A percentile compares a stretch with the other conserved stretches of the same genome.
Evolutionary conservation across 1,139 yeast genomes (phyloP).

Genomic region (Geotrichum bryndzae): DNA sequence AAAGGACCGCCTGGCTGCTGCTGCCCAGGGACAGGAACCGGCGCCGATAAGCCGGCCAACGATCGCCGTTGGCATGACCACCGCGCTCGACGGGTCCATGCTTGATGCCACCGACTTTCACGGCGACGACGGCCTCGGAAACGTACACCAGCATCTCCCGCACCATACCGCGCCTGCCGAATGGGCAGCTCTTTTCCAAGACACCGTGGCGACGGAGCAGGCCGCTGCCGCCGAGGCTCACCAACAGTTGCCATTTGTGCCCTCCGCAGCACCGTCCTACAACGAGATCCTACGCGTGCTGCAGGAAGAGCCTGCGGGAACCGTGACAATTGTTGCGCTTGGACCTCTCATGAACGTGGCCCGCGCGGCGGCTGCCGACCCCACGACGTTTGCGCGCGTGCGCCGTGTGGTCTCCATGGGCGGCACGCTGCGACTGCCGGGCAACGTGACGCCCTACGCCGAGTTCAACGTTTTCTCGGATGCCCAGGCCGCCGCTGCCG

Average conservation of each 20-base stretch:
- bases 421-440: constrained; percentile 36
- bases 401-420: constrained; percentile 40
- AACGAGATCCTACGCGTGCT: constrained; percentile 36
- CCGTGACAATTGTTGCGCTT: constrained; percentile 38
- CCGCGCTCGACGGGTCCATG: constrained; percentile 32
- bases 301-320: constrained; percentile 32
- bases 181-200: constrained; percentile 29
- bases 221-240: background rate
- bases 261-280: constrained; percentile 32
- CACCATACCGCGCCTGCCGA: constrained; percentile 33
- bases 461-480: constrained; percentile 42
- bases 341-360: constrained; percentile 43
- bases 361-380: constrained; percentile 37
- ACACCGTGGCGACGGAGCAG: background rate
- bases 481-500: constrained; percentile 39
- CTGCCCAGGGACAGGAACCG: constrained; percentile 11
- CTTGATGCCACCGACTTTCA: constrained; percentile 40
- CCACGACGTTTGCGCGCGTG: constrained; percentile 35
- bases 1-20: constrained; percentile 29
- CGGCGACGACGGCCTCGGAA: constrained; percentile 40
- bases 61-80: constrained; percentile 35
- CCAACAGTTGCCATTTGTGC: constrained; percentile 28
- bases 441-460: constrained; percentile 40
- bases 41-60: constrained; percentile 23
- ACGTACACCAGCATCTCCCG: constrained; percentile 35